phyloP scores from a whole-genome alignment of 108 stramenopile species.

The Bacterosira constricta region DNA sequence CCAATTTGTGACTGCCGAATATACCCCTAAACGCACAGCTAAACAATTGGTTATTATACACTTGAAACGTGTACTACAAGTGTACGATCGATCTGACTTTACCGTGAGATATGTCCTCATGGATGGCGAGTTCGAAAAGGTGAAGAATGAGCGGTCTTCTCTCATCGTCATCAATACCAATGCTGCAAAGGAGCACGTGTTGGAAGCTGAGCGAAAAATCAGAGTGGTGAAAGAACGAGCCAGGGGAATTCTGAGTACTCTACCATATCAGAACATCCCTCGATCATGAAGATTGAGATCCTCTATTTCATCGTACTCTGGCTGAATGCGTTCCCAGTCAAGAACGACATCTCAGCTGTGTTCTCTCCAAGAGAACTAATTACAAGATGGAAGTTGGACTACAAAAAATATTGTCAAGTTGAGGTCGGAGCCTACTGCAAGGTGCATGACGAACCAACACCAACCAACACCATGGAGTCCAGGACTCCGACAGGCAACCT shows the following conservation, averaged over 20 bases:
- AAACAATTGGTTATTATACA: conserved; percentile 16
- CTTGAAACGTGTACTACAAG: background rate
- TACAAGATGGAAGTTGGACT: background rate
- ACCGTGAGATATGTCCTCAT: background rate
- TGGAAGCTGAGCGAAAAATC: conserved; percentile 6
- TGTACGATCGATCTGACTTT: background rate
- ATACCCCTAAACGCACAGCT: conserved; percentile 17
- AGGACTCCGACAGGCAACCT: background rate
- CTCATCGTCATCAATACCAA: conserved; percentile 17
- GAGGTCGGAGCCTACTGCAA: background rate
- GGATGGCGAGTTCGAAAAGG: background rate
- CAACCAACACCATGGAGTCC: background rate
- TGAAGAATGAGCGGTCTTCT: background rate
- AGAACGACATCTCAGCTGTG: background rate
- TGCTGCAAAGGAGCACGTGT: conserved; percentile 37
- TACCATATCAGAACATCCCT: conserved; percentile 18
- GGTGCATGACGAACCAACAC: background rate
- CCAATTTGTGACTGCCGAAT: conserved; percentile 37
- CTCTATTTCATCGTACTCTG: too few relatives aligned
- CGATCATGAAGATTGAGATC: too few relatives aligned
- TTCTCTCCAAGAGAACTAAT: background rate
- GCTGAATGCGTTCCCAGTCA: background rate
- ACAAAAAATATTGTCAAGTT: conserved; percentile 4
- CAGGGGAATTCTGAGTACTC: conserved; percentile 8
- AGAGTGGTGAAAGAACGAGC: conserved; percentile 26